Percentiles rank a stretch among this genome's conserved stretches.
Conservation (phyloP, 768 basidiomycete species). For the Amanita pallidorosea region DNA sequence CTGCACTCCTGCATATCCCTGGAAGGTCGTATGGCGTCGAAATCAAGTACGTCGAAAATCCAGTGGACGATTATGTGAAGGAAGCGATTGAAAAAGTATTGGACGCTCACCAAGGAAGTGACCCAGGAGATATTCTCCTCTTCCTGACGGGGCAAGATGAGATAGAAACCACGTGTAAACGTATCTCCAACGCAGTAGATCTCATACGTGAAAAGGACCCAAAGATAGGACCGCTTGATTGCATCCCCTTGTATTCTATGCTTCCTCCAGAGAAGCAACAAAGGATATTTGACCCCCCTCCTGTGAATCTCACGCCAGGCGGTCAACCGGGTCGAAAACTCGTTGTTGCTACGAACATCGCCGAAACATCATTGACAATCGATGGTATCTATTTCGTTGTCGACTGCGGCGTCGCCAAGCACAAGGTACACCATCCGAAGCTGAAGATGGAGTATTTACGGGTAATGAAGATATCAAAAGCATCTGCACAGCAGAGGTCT, state of each 20-base stretch:
- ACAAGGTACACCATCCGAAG: constrained; percentile 86
- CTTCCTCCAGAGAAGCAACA: constrained; percentile 87
- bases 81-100: constrained; percentile 83
- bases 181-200: constrained; percentile 74
- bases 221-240: constrained; percentile 65
- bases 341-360: constrained; percentile 83
- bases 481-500: constrained; percentile 79
- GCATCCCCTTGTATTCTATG: constrained; percentile 81
- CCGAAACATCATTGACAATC: constrained; percentile 86
- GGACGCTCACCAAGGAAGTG: constrained; percentile 84
- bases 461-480: constrained; percentile 83
- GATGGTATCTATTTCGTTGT: constrained; percentile 93
- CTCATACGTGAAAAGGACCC: constrained; percentile 51
- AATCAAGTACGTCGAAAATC: constrained; percentile 72
- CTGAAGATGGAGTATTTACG: constrained; percentile 80
- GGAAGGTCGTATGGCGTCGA: constrained; percentile 84
- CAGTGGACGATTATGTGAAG: constrained; percentile 83
- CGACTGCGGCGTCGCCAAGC: constrained; percentile 85
- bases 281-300: constrained; percentile 79
- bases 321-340: constrained; percentile 79
- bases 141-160: constrained; percentile 93
- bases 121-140: constrained; percentile 72
- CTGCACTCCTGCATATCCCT: constrained; percentile 69
- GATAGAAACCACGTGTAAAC: constrained; percentile 81
- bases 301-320: constrained; percentile 37